Conservation (phyloP, 306 rosid species). For the Betula pendula region DNA sequence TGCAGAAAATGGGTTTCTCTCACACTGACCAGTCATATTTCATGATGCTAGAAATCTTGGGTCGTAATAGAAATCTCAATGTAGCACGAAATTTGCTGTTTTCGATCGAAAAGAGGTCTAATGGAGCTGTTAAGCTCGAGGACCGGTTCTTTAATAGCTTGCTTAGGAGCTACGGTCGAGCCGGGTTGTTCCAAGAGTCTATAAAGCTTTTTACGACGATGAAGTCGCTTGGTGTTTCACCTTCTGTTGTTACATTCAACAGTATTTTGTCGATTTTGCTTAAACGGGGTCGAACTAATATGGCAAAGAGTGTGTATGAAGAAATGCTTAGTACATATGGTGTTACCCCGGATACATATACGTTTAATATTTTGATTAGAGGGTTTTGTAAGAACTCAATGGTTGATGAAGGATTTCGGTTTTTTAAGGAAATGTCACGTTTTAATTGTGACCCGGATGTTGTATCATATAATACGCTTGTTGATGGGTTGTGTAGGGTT, state of each 20-base stretch:
- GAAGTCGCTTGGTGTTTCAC: constrained; percentile 63
- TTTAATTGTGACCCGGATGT: constrained; percentile 65
- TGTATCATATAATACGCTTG: constrained; percentile 71
- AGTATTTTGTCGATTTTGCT: constrained; percentile 59
- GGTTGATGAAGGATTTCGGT: constrained; percentile 70
- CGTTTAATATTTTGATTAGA: constrained; percentile 74
- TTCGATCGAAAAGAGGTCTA: constrained; percentile 63
- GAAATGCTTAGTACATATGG: constrained; percentile 82
- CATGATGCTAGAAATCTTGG: constrained; percentile 57
- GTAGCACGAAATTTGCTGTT: constrained; percentile 69
- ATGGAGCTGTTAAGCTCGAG: constrained; percentile 62
- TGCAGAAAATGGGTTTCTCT: constrained; percentile 51
- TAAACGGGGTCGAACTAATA: constrained; percentile 64
- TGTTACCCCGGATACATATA: constrained; percentile 57
- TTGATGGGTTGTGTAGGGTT: constrained; percentile 82
- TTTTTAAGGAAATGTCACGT: constrained; percentile 57
- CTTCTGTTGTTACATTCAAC: constrained; percentile 66
- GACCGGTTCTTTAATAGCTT: constrained; percentile 75
- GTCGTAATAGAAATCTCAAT: constrained; percentile 59
- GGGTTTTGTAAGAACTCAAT: constrained; percentile 75
- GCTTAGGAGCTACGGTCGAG: constrained; percentile 64
- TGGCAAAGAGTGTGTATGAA: constrained; percentile 61
- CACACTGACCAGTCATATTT: constrained; percentile 59
- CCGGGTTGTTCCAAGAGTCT: constrained; percentile 77
- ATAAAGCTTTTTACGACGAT: constrained; percentile 56